Percentiles rank a stretch among this genome's conserved stretches.
These are phyloP conservation scores for Populus nigra DNA, from an alignment of 345 rosid species.

Conservation along the genomic window DNA sequence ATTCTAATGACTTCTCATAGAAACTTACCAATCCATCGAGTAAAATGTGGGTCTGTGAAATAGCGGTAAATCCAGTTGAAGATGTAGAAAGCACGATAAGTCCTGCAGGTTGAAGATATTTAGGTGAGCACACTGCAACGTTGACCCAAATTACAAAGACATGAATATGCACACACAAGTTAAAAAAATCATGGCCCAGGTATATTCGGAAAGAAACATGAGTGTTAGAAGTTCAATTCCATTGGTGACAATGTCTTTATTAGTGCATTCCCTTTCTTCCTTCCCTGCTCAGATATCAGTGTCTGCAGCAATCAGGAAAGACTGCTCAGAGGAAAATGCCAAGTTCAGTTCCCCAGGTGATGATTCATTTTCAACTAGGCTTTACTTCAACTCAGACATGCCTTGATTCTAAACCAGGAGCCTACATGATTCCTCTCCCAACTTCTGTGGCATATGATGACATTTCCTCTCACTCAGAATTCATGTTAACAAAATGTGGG, in stretches of 20 bases:
- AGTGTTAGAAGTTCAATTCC: no score
- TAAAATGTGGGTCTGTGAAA: constrained; percentile 56
- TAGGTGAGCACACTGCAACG: neutral
- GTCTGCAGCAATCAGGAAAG: no score
- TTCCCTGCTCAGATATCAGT: no score
- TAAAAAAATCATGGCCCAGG: neutral
- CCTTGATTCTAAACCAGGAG: no score
- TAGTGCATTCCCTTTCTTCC: no score
- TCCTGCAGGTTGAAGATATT: constrained; percentile 45
- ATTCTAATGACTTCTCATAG: neutral
- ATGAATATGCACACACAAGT: neutral
- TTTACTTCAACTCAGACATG: no score
- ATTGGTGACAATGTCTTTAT: no score
- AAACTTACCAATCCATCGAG: constrained; percentile 72
- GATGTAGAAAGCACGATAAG: constrained; percentile 82
- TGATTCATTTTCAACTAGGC: neutral
- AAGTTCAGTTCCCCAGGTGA: neutral
- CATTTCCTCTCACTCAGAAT: neutral
- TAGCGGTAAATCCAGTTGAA: constrained; percentile 87
- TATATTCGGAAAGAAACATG: no score
- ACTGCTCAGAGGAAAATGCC: no score
- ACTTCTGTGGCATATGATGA: neutral
- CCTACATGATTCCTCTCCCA: no score
- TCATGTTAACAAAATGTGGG: neutral
- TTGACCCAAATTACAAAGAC: neutral